Evolutionary conservation across 2,329 filamentous ascomycete genomes (phyloP), one percentile per base, ranked within the genome.

Genomic region (Laburnicola sp.): DNA sequence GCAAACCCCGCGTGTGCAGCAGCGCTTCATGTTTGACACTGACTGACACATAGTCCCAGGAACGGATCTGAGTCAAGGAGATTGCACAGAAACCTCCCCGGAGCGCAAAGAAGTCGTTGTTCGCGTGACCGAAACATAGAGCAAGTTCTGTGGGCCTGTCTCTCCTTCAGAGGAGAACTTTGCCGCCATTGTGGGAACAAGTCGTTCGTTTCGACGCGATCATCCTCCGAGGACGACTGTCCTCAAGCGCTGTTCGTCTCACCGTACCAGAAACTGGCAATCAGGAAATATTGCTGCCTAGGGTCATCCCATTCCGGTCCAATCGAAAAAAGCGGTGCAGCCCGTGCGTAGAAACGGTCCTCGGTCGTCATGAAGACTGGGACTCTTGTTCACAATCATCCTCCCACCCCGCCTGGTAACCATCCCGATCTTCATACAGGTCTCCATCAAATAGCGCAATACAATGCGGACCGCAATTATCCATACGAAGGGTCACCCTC

Each of bases 391-490:
- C 71, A 70, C 25, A 63, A 66, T 48, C 70, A 71, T 44, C 71
- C 71, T 36, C 70, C 69, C 10, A 73, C 69, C 26, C 71, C 71
- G 48, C 71, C 71, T 28, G 64, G 56, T 53, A 56, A 57, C 45
- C 60, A 60, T 40, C 51, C 54, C 26, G 67, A 73, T 11, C 63
- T 69, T 27, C 68, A 70, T 25, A 69, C 71, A 45, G 70, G 70
- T 40, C 64, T 78, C 28, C 70, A 73, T 36, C 73, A 74, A 46
- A 61, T 78, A 54, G 74, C 72, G 39, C 70, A 74, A 59, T 76
- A 76, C 64, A 77, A 75, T 57, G 69, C 70, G 50, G 68, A 64
- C 45, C 64, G 65, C 27, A 66, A 63, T 35, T 72, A 72, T 59
- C 62, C 73, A 23, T 73, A 73, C 47, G 68, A 73, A 46, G 63